Evolutionary conservation across 805 yeast genomes (phyloP), one percentile per base, ranked within the genome.

Genomic region (Candida taoyuanica): DNA sequence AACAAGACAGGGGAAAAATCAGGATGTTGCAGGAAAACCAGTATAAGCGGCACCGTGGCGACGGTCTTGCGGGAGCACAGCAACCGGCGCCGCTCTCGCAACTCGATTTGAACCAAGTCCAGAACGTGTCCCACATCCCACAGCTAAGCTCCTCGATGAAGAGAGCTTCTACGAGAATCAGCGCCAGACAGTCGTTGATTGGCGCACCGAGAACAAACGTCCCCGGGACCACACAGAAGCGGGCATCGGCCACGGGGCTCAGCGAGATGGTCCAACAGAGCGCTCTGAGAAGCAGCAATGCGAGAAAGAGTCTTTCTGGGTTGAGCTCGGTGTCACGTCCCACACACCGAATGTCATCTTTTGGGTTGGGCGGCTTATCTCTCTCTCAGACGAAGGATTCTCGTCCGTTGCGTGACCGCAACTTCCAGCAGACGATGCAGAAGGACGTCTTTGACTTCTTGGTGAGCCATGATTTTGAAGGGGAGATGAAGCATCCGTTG

Each of bases 371-470:
- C 3, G 43, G 49, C 3, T 25, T 48, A 14, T 34, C 52, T 1
- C 36, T 46, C n/a, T 49, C 57, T 7, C 59, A 53, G 33, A 20
- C 52, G 8, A 62, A 57, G 46, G 96, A 87, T 60, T 81, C 84
- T 21, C 68, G 97, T 36, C 95, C 95, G 5, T 59, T 87, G 19
- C 68, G 88, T 40, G 95, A 87, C 58, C 73, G 73, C 45, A 71
- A 67, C 43, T 86, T 76, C 56, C 94, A 84, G 56, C 63, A 61
- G 30, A 63, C 71, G 19, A 74, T 85, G 44, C 85, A 78, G 47
- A 78, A 78, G 42, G 84, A 82, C 35, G 71, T 87, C 14, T 73
- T 71, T 52, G 81, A 78, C 20, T 89, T 76, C 56, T 62, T 88
- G 36, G 63, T 70, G 5, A 62, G 66, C 8, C 75, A 81, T 56